Conservation (phyloP, 306 rosid genomes). For the Gleditsia sinensis region DNA sequence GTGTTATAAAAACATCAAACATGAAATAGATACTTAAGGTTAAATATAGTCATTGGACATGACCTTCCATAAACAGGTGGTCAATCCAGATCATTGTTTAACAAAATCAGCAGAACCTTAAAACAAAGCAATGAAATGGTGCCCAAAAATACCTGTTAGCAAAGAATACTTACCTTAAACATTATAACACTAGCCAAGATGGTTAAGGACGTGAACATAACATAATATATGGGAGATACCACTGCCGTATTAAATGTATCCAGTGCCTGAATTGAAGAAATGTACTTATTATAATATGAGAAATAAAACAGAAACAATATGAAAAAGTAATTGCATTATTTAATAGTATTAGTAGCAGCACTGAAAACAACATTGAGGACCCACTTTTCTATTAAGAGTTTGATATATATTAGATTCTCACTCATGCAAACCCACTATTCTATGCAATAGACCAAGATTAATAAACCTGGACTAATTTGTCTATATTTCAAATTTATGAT, state of each 20-base stretch:
- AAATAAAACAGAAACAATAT: slow-evolving; percentile 7
- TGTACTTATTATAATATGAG: slow-evolving; percentile 23
- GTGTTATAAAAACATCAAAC: background rate
- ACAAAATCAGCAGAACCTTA: background rate
- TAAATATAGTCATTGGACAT: slow-evolving; percentile 7
- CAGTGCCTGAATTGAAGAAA: slow-evolving; percentile 62
- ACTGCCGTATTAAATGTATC: slow-evolving; percentile 95
- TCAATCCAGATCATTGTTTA: background rate
- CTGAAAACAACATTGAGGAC: background rate
- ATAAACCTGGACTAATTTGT: background rate
- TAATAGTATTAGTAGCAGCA: background rate
- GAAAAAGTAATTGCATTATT: slow-evolving; percentile 3
- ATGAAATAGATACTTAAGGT: background rate
- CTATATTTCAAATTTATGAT: background rate
- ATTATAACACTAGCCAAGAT: slow-evolving; percentile 89
- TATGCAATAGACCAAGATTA: slow-evolving; percentile 5
- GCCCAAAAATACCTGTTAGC: background rate
- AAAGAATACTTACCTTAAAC: slow-evolving; percentile 63
- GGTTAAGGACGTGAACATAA: slow-evolving; percentile 82
- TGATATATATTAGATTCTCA: background rate
- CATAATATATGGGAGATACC: slow-evolving; percentile 87
- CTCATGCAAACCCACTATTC: slow-evolving; percentile 19
- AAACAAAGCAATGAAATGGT: background rate
- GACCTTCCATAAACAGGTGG: slow-evolving; percentile 13
- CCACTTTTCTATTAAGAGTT: background rate